Evolutionary conservation across 495 filamentous ascomycete genomes (phyloP).

Genomic region (Hyaloscypha variabilis): DNA sequence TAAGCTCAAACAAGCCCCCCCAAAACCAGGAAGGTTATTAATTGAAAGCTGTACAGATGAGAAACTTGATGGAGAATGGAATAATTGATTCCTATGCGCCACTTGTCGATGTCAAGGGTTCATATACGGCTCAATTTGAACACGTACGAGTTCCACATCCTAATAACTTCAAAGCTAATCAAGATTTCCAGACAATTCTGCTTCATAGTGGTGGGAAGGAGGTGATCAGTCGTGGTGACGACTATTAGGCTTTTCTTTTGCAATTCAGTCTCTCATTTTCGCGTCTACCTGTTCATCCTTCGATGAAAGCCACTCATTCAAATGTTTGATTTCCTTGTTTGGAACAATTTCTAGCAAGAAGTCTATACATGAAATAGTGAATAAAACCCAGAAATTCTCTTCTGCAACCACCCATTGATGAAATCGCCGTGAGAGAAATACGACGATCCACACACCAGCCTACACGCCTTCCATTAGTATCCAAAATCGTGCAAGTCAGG

Average conservation of each 20-base stretch:
- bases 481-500: too few species aligned
- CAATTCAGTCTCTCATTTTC: background rate
- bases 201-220: slow-evolving; percentile 88
- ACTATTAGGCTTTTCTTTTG: slow-evolving; percentile 57
- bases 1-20: slow-evolving; percentile 42
- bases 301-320: background rate
- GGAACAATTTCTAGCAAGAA: too few species aligned
- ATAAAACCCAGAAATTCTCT: too few species aligned
- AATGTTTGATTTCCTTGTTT: too few species aligned
- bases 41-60: slow-evolving; percentile 44
- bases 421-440: too few species aligned
- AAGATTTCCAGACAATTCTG: slow-evolving; percentile 68
- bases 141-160: slow-evolving; percentile 64
- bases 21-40: slow-evolving; percentile 24
- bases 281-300: background rate
- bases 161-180: background rate
- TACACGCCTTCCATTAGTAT: too few species aligned
- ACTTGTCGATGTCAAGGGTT: slow-evolving; percentile 87
- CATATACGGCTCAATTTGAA: slow-evolving; percentile 94
- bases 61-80: slow-evolving; percentile 81
- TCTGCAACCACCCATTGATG: too few species aligned
- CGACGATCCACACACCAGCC: too few species aligned
- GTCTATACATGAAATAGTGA: too few species aligned
- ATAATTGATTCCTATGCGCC: slow-evolving; percentile 91
- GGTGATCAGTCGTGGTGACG: slow-evolving; percentile 87